Base-by-base conservation (phyloP, 1,284 basidiomycete species). In the Meira nashicola region DNA sequence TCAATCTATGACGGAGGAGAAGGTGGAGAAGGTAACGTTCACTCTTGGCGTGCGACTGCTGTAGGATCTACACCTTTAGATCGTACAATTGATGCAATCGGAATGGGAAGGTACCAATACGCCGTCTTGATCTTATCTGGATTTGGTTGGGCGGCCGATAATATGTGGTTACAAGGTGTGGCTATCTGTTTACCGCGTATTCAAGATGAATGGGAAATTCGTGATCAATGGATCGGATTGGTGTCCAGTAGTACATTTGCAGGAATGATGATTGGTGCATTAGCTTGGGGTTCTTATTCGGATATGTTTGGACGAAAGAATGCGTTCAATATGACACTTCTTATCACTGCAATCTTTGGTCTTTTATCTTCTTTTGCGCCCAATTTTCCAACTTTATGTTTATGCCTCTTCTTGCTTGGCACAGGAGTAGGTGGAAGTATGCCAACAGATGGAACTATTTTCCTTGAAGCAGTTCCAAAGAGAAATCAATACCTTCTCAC, bases 221-320 rank as follows among this genome's bases (percentile, higher is more conserved):
- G 85, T 25, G 88, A 92, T 78, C 82, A 80, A 54, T 85, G 84
- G 68, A 89, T 92, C 58, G 90, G 90, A 39, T 77, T 83, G 1
- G 79, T 91, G 1, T 90, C 87, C 0, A 87, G 89, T 2, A 85
- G 86, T 8, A 88, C 90, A 83, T 90, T 92, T 78, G 86, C 85
- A 7, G 90, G 94, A 43, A 97, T 97, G 94, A 95, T 95, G 90
- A 78, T 96, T 58, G 93, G 93, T 3, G 91, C 92, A 0, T 81
- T 94, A 10, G 68, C 61, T 0, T 78, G 76, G 77, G 78, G 77
- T 48, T 12, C 46, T 33, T 17, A 74, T 38, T 78, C 79, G n/a
- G 80, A 81, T 58, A 63, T 73, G 6, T 72, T 73, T 51, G 94
- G 94, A 1, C 86, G 94, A 28, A 87, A 86, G 55, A 82, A 87